Evolutionary conservation across 129 eudicot genomes (phyloP).

Genomic region (Pulicaria dysenterica): DNA sequence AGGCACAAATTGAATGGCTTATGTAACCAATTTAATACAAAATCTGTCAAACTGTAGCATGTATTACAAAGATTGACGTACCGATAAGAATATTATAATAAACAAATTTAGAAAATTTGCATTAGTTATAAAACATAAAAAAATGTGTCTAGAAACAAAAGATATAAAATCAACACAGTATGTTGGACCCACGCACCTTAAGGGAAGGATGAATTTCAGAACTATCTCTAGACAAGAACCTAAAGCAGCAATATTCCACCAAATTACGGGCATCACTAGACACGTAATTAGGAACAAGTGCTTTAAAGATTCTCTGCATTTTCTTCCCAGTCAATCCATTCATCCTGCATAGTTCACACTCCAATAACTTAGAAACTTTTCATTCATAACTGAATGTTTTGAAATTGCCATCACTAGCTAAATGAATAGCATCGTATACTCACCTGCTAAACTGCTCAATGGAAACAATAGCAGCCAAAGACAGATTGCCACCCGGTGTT

Average conservation of each 20-base stretch:
- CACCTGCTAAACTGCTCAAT: slow-evolving; percentile 98
- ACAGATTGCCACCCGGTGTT: slow-evolving; percentile 72
- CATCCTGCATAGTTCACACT: slow-evolving; percentile 67
- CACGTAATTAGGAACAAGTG: slow-evolving; percentile 57
- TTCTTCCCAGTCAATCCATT: slow-evolving; percentile 73
- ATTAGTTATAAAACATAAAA: not conserved
- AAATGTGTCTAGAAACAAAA: slow-evolving; percentile 8
- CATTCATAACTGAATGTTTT: not conserved
- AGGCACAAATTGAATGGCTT: not conserved
- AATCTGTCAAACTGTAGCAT: not conserved
- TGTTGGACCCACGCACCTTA: slow-evolving; percentile 45
- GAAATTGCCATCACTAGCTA: not conserved
- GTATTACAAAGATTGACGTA: not conserved
- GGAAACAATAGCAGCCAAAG: slow-evolving; percentile 83
- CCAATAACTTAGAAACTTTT: slow-evolving; percentile 28
- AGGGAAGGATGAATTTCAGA: slow-evolving; percentile 72
- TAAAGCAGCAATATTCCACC: slow-evolving; percentile 85
- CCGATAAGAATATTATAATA: not conserved
- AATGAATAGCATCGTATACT: slow-evolving; percentile 5
- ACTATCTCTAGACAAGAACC: slow-evolving; percentile 77
- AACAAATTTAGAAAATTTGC: not conserved
- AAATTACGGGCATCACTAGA: slow-evolving; percentile 65
- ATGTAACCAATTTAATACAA: not conserved
- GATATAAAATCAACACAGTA: not conserved
- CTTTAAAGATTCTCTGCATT: slow-evolving; percentile 72